Evolutionary conservation across 164 flowering plant genomes (phyloP).

Genomic region (Tetracentron sinense): DNA sequence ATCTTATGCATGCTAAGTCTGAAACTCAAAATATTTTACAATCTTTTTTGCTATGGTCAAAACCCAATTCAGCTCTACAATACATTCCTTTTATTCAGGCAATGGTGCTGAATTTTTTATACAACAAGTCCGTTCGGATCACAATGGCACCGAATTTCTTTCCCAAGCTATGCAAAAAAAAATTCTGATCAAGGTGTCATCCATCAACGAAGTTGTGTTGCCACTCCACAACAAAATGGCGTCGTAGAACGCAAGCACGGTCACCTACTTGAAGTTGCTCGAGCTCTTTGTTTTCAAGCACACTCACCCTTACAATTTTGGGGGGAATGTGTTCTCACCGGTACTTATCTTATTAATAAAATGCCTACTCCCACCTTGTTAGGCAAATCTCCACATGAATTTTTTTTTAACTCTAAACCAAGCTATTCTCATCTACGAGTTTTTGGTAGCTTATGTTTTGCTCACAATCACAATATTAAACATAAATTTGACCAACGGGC

Average conservation of each 20-base stretch:
- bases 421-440: neutral
- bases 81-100: neutral
- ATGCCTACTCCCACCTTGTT: neutral
- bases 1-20: too few species aligned
- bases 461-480: neutral
- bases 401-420: too few species aligned
- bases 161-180: too few species aligned
- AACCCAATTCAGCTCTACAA: too few species aligned
- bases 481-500: neutral
- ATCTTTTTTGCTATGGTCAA: too few species aligned
- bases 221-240: too few species aligned
- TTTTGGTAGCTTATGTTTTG: constrained; percentile 7
- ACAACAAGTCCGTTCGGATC: neutral
- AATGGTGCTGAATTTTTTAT: neutral
- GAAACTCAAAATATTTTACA: too few species aligned
- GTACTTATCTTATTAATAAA: neutral
- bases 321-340: constrained; percentile 4
- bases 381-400: too few species aligned
- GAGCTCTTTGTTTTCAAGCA: neutral
- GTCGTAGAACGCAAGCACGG: constrained; percentile 6
- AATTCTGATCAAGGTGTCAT: neutral
- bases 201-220: neutral
- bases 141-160: too few species aligned
- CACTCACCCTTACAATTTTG: neutral
- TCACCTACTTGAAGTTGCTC: neutral